phyloP scores from a whole-genome alignment of 768 basidiomycete species.

The Tylopilus sp. region DNA sequence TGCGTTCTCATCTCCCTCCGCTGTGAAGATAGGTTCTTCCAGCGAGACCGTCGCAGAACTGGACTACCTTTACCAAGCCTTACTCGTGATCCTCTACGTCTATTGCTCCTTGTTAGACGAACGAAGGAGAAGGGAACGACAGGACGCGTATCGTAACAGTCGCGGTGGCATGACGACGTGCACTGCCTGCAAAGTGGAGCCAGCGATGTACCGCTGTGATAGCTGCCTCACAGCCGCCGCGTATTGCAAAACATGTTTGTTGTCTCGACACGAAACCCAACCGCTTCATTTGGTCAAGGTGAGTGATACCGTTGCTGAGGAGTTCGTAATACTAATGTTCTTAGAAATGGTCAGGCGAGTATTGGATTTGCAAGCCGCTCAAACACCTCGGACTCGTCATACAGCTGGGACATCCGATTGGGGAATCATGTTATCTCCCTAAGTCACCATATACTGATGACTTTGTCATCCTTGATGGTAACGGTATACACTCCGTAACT shows the following conservation, averaged over 20 bases:
- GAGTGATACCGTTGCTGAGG: neutral
- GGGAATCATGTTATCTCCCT: neutral
- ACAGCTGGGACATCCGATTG: neutral
- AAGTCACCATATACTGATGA: neutral
- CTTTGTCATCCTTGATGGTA: neutral
- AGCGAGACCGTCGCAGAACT: no score
- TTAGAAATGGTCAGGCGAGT: neutral
- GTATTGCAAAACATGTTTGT: neutral
- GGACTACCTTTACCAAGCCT: no score
- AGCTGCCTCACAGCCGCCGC: neutral
- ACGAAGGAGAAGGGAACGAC: no score
- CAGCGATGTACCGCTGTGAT: neutral
- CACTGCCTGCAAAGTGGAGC: neutral
- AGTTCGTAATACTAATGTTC: no score
- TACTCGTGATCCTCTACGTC: no score
- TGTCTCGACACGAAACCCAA: neutral
- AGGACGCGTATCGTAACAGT: no score
- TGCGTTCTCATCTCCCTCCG: no score
- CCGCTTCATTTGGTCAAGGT: neutral
- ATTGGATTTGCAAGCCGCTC: neutral
- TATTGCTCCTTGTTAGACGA: no score
- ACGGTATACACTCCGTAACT: neutral
- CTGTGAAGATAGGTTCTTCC: no score
- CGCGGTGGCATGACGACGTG: neutral
- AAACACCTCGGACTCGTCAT: neutral